Evolutionary conservation across 176 grass and related monocot species (phyloP), one percentile per base, ranked within the genome.

Genomic region (Otatea glauca): DNA sequence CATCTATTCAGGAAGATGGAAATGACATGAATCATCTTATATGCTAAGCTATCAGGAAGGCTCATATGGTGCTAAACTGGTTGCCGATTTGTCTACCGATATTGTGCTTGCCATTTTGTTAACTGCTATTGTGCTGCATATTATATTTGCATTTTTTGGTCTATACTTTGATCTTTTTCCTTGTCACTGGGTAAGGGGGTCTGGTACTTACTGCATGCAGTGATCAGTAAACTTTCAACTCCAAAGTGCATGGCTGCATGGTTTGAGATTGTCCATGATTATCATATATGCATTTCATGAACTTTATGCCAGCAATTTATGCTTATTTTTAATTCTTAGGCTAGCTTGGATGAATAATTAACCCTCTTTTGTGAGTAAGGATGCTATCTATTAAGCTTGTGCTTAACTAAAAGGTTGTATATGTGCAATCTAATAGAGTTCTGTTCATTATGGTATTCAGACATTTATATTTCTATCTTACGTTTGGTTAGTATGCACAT

Each of bases 1-100:
- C 15, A 10, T 61, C 16, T 69, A 23, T 78, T 56, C 5, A 29
- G n/a, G 42, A 72, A 62, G 25, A 56, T 2, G 38, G 17, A 72
- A 71, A 64, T 61, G 34, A 23, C 45, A 32, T 25, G 35, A 21
- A 17, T 55, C 23, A 43, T 14, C 2, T 67, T 71, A 43, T 65
- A 38, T 9, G 13, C 4, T 47, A 39, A 1, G 20, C 55, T 72
- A n/a, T 72, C 39, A 23, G 14, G 37, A 48, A 45, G 7, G 61
- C 27, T 58, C 63, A 23, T 88, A 78, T 59, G 17, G 5, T 35
- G 17, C 17, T 68, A 23, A 85, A 34, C n/a, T 68, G 17, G 68
- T 9, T 65, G 6, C 41, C 3, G 0, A 39, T 15, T 73, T 81
- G 45, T 43, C 60, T 74, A 73, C 34, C 7, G 17, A 50, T 80